A percentile compares a stretch with the other conserved stretches of the same genome.
Conservation (phyloP, 306 rosid species). For the Dalbergia cultrata region DNA sequence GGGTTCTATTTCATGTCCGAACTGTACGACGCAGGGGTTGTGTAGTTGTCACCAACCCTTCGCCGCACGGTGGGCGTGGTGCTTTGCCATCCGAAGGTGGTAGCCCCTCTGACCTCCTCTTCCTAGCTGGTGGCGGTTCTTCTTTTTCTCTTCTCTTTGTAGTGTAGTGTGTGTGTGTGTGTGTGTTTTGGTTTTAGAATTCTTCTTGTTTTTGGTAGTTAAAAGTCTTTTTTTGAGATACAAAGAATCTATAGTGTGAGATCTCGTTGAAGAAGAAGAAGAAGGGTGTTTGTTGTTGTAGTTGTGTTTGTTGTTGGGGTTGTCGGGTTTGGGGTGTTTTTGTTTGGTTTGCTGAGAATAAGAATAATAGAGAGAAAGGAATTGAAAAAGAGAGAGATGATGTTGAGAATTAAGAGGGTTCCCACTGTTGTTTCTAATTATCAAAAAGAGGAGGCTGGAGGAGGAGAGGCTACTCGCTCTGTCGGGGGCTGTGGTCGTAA, state of each 20-base stretch:
- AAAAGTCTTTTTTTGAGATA: not conserved
- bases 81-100: conserved; percentile 99
- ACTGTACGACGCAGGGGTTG: conserved; percentile 83
- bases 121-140: conserved; percentile 94
- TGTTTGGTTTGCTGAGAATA: conserved; percentile 29
- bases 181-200: not conserved
- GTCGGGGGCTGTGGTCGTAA: conserved; percentile 83
- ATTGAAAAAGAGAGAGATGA: conserved; percentile 29
- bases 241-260: conserved; percentile 3
- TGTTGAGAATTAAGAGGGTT: conserved; percentile 92
- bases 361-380: not conserved
- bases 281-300: not conserved
- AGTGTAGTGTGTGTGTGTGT: conserved; percentile 15
- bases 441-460: conserved; percentile 79
- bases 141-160: not conserved
- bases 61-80: conserved; percentile 99
- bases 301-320: not conserved
- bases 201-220: not conserved
- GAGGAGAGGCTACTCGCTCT: conserved; percentile 58
- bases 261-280: conserved; percentile 22
- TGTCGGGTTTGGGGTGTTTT: conserved; percentile 36
- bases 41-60: conserved; percentile 74
- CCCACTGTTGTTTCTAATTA: conserved; percentile 90
- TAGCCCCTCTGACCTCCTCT: conserved; percentile 97
- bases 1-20: conserved; percentile 78